phyloP scores from a whole-genome alignment of 2,329 filamentous ascomycete species.

The Dothidotthia symphoricarpi region DNA sequence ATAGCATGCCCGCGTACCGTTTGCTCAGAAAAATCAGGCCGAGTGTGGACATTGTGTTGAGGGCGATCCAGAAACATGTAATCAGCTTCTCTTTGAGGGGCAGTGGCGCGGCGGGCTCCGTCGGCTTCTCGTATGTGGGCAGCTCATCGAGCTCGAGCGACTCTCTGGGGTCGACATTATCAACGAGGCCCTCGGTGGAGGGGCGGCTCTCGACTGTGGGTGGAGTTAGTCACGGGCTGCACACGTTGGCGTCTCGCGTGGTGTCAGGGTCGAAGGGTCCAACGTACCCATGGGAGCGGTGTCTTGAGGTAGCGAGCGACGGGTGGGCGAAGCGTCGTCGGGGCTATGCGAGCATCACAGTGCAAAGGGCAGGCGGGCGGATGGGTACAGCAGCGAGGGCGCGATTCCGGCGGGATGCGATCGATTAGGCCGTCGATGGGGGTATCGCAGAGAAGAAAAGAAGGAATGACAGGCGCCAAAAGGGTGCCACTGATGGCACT shows the following conservation, averaged over 20 bases:
- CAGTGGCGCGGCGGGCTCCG: conserved; percentile 21
- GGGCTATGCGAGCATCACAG: conserved; percentile 26
- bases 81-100: conserved; percentile 40
- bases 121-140: conserved; percentile 35
- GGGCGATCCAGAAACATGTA: conserved; percentile 42
- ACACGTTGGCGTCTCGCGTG: not conserved
- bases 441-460: not conserved
- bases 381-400: conserved; percentile 14
- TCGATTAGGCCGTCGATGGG: not conserved
- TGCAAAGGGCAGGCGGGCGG: conserved; percentile 12
- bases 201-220: conserved; percentile 38
- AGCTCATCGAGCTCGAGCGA: conserved; percentile 37
- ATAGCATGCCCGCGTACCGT: conserved; percentile 30
- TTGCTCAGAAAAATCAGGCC: conserved; percentile 49
- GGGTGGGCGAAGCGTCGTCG: conserved; percentile 8
- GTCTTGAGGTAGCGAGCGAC: conserved; percentile 24
- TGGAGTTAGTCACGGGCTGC: conserved; percentile 13
- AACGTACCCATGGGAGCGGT: conserved; percentile 30
- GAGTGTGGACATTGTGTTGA: conserved; percentile 48
- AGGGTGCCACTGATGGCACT: conserved; percentile 5
- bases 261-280: not conserved
- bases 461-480: conserved; percentile 3
- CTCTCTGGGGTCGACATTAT: conserved; percentile 39
- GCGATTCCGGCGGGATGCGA: conserved; percentile 13
- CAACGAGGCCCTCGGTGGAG: conserved; percentile 41